Conservation (phyloP, 306 rosid species). For the Quercus cerris region DNA sequence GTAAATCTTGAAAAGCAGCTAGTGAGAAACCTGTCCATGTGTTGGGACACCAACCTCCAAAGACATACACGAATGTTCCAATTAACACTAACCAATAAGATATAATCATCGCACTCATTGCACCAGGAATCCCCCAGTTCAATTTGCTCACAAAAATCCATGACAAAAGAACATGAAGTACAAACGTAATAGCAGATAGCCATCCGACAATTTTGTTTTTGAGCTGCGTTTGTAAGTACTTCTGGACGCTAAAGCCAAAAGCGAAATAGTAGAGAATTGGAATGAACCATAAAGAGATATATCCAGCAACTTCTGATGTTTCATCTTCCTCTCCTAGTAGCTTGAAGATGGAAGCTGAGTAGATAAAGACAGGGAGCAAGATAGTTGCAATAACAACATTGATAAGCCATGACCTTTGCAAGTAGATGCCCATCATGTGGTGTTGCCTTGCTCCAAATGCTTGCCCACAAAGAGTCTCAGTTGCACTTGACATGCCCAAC, state of each 20-base stretch:
- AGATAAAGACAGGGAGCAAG: slow-evolving; percentile 41
- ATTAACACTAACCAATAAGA: slow-evolving; percentile 49
- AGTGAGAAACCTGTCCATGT: slow-evolving; percentile 53
- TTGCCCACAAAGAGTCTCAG: slow-evolving; percentile 59
- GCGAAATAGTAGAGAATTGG: slow-evolving; percentile 37
- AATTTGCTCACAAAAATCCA: slow-evolving; percentile 42
- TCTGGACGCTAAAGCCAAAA: slow-evolving; percentile 43
- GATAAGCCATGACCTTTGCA: slow-evolving; percentile 56
- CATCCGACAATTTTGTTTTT: slow-evolving; percentile 44
- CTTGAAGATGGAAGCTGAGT: slow-evolving; percentile 39
- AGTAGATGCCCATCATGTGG: slow-evolving; percentile 56
- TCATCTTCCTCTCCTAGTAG: slow-evolving; percentile 41
- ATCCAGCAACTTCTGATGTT: slow-evolving; percentile 38
- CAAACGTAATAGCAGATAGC: slow-evolving; percentile 35
- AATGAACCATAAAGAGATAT: slow-evolving; percentile 39
- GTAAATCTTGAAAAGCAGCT: slow-evolving; percentile 47
- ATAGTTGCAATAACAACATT: slow-evolving; percentile 19
- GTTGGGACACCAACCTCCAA: slow-evolving; percentile 52
- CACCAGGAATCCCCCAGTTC: slow-evolving; percentile 45
- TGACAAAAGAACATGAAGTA: slow-evolving; percentile 35
- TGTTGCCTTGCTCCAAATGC: slow-evolving; percentile 54
- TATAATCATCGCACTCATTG: slow-evolving; percentile 37
- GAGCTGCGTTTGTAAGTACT: slow-evolving; percentile 54
- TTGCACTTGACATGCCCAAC: slow-evolving; percentile 61
- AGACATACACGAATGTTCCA: slow-evolving; percentile 43